phyloP scores from a whole-genome alignment of 192 early-diverging fungal species.

The Coemansia sp. region DNA sequence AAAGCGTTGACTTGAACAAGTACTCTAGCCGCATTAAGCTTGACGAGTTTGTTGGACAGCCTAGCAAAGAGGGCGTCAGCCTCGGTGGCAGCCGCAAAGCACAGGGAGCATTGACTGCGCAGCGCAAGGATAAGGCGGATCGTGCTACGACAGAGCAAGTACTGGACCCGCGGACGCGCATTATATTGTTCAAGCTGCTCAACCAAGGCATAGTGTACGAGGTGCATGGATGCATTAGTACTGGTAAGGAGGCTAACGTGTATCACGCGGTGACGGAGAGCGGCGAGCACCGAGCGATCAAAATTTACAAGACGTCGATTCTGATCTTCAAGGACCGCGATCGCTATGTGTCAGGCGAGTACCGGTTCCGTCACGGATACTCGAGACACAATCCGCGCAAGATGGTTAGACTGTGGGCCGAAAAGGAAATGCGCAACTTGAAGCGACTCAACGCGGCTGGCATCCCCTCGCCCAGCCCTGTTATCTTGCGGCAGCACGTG shows the following conservation, averaged over 20 bases:
- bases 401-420: slow-evolving; percentile 99
- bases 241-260: slow-evolving; percentile 99
- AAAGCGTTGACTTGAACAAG: slow-evolving; percentile 65
- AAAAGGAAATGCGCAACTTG: slow-evolving; percentile 99
- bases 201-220: slow-evolving; percentile 89
- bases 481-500: slow-evolving; percentile 90
- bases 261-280: slow-evolving; percentile 92
- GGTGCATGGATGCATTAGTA: slow-evolving; percentile 97
- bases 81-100: slow-evolving; percentile 52
- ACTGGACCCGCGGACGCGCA: slow-evolving; percentile 95
- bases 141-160: slow-evolving; percentile 98
- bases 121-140: slow-evolving; percentile 87
- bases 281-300: slow-evolving; percentile 87
- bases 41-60: slow-evolving; percentile 51
- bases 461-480: slow-evolving; percentile 88
- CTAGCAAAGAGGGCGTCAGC: slow-evolving; percentile 6
- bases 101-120: slow-evolving; percentile 28
- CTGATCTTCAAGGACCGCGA: slow-evolving; percentile 98
- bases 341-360: slow-evolving; percentile 95
- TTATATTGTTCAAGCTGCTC: slow-evolving; percentile 95
- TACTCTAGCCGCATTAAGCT: slow-evolving; percentile 76
- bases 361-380: slow-evolving; percentile 95
- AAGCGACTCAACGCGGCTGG: slow-evolving; percentile 85
- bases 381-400: slow-evolving; percentile 93
- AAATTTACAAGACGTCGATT: slow-evolving; percentile 99